Evolutionary conservation across 495 filamentous ascomycete species (phyloP).

Genomic region (Echria macrotheca): DNA sequence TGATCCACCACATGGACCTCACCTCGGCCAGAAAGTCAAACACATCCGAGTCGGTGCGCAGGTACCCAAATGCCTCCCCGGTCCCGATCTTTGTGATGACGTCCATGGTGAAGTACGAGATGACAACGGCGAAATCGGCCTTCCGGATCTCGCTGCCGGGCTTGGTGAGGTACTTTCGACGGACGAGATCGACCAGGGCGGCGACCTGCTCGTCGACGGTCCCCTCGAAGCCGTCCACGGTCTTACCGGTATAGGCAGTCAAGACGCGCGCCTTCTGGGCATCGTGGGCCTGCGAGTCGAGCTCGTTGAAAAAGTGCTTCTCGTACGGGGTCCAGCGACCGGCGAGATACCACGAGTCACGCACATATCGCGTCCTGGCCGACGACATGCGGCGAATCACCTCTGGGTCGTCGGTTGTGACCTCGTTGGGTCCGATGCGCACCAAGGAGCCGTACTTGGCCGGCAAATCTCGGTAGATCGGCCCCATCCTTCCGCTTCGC

Average conservation of each 20-base stretch:
- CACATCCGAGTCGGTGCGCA: conserved; percentile 42
- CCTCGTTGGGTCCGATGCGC: conserved; percentile 49
- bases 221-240: conserved; percentile 11
- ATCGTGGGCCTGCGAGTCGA: conserved; percentile 24
- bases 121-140: conserved; percentile 38
- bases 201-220: conserved; percentile 4
- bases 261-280: conserved; percentile 21
- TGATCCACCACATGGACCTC: background rate
- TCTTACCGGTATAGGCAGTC: conserved; percentile 35
- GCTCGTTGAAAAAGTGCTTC: conserved; percentile 27
- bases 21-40: conserved; percentile 34
- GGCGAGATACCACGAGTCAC: conserved; percentile 28
- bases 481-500: conserved; percentile 20
- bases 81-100: conserved; percentile 44
- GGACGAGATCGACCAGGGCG: background rate
- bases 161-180: background rate
- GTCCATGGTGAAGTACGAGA: conserved; percentile 48
- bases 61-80: conserved; percentile 46
- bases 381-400: conserved; percentile 29
- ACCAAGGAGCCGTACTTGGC: conserved; percentile 44
- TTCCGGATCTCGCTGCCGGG: background rate
- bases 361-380: conserved; percentile 30
- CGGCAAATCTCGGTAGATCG: conserved; percentile 25
- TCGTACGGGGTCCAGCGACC: conserved; percentile 18
- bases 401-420: conserved; percentile 34